Evolutionary conservation across 2,329 filamentous ascomycete genomes (phyloP).

Genomic region (Phialophora macrospora): DNA sequence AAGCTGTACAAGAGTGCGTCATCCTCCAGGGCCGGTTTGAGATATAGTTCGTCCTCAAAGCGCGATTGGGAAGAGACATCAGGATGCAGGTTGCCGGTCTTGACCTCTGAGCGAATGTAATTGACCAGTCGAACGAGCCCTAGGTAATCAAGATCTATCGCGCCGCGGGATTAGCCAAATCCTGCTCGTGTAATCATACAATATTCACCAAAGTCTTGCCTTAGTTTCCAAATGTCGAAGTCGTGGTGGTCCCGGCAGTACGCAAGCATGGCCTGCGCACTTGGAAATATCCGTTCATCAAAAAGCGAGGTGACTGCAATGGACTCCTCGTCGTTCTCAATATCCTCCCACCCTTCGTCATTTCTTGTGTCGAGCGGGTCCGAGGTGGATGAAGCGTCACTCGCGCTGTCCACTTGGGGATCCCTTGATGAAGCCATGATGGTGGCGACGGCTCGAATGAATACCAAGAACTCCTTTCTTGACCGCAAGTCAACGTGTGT

Average conservation of each 20-base stretch:
- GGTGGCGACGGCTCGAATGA: not conserved
- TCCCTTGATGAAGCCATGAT: constrained; percentile 12
- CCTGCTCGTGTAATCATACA: constrained; percentile 9
- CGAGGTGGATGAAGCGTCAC: constrained; percentile 32
- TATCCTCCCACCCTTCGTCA: constrained; percentile 62
- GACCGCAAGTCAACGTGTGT: not conserved
- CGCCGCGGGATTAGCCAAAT: constrained; percentile 20
- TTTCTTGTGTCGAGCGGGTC: constrained; percentile 51
- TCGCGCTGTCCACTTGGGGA: constrained; percentile 16
- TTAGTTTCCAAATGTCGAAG: constrained; percentile 69
- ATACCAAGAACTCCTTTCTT: not conserved
- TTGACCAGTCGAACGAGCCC: constrained; percentile 77
- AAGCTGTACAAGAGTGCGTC: constrained; percentile 87
- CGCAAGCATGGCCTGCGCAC: constrained; percentile 67
- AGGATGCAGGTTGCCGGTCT: constrained; percentile 54
- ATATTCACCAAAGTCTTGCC: constrained; percentile 57
- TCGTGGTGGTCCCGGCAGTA: constrained; percentile 69
- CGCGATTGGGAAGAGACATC: constrained; percentile 64
- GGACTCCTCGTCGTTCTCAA: constrained; percentile 65
- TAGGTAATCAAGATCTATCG: constrained; percentile 68
- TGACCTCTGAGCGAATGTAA: constrained; percentile 60
- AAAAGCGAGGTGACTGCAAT: constrained; percentile 71
- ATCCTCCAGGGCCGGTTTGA: constrained; percentile 84
- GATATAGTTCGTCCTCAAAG: constrained; percentile 77
- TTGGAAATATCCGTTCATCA: constrained; percentile 68